Evolutionary conservation across 106 monocot species (phyloP).

Genomic region (Acorus gramineus): DNA sequence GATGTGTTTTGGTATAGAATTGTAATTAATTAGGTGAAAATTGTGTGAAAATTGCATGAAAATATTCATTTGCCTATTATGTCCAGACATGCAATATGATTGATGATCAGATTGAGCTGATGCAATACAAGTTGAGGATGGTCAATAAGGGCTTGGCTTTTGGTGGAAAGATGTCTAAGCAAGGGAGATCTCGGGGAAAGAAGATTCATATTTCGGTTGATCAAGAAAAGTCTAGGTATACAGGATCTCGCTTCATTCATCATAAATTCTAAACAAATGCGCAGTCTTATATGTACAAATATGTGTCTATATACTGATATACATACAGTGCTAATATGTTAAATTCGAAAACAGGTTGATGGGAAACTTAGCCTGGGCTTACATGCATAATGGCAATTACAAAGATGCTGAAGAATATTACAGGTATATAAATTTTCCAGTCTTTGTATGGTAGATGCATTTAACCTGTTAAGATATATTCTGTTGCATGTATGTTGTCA

Average conservation of each 20-base stretch:
- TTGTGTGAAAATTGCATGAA: no score
- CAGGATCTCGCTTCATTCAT: background rate
- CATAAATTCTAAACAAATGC: background rate
- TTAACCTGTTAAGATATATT: no score
- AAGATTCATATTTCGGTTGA: background rate
- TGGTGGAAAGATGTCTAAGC: background rate
- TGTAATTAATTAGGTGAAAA: no score
- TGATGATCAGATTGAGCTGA: background rate
- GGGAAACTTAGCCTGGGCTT: slow-evolving; percentile 32
- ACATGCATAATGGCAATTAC: slow-evolving; percentile 27
- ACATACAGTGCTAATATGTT: background rate
- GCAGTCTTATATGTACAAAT: background rate
- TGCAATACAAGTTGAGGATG: background rate
- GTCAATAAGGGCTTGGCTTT: background rate
- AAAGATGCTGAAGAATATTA: slow-evolving; percentile 19
- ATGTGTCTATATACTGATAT: background rate
- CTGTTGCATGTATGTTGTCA: no score
- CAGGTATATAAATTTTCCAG: slow-evolving; percentile 2
- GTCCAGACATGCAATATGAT: background rate
- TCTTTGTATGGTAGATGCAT: no score
- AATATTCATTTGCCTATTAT: no score
- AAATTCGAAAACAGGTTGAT: slow-evolving; percentile 8
- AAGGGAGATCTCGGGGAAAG: background rate
- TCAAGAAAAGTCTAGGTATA: slow-evolving; percentile 13
- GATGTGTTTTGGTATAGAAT: no score